Conservation (phyloP, 106 monocot species). For the Ottelia alismoides region DNA sequence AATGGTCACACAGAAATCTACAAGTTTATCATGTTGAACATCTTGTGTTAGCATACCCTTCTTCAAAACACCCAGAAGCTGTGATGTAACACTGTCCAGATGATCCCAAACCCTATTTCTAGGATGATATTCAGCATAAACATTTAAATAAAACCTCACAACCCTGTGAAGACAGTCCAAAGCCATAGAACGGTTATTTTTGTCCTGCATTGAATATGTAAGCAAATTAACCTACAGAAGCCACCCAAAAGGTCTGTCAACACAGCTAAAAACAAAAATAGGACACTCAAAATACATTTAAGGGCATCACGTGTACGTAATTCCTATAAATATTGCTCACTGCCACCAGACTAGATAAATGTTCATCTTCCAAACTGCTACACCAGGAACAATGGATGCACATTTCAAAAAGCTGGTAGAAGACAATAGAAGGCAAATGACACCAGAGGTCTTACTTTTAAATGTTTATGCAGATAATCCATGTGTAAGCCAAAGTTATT, state of each 20-base stretch:
- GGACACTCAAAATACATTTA: not conserved
- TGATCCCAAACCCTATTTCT: constrained; percentile 89
- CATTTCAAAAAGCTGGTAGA: not conserved
- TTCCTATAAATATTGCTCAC: not conserved
- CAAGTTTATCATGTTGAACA: constrained; percentile 95
- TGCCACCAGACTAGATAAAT: not conserved
- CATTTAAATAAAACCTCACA: constrained; percentile 86
- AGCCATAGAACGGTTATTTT: constrained; percentile 96
- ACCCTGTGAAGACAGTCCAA: constrained; percentile 95
- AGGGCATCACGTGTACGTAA: not conserved
- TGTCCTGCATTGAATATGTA: constrained; percentile 48
- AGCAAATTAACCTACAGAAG: too few species aligned
- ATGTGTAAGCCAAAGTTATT: constrained; percentile 61
- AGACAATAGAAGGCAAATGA: not conserved
- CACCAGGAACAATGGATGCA: not conserved
- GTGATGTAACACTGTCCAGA: constrained; percentile 94
- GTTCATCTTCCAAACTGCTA: not conserved
- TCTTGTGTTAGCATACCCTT: constrained; percentile 95
- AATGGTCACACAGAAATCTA: constrained; percentile 96
- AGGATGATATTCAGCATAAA: constrained; percentile 71
- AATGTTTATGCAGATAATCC: constrained; percentile 89
- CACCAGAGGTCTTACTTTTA: constrained; percentile 32
- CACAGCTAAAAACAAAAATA: not conserved
- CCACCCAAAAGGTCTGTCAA: not conserved
- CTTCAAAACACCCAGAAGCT: constrained; percentile 66